Conservation (phyloP, 106 monocot genomes). For the Acorus gramineus region DNA sequence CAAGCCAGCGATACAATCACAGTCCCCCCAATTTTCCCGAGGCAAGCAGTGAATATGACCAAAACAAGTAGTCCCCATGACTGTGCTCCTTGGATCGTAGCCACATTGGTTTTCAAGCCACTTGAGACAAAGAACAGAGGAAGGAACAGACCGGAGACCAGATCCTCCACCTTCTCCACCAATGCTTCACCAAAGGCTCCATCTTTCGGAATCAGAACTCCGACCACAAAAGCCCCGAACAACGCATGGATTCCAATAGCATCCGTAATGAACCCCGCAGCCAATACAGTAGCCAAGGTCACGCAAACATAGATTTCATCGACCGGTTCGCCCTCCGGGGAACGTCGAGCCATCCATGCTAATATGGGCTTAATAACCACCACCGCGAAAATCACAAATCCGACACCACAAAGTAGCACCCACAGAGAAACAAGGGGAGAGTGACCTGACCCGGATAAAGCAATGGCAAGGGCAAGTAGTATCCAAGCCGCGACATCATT, state of each 20-base stretch:
- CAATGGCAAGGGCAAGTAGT: slow-evolving; percentile 13
- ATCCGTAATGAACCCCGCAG: slow-evolving; percentile 12
- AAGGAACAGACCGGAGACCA: slow-evolving; percentile 19
- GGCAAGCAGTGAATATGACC: slow-evolving; percentile 15
- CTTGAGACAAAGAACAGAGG: slow-evolving; percentile 31
- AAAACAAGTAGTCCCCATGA: slow-evolving; percentile 17
- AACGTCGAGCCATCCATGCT: slow-evolving; percentile 7
- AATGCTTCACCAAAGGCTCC: slow-evolving; percentile 16
- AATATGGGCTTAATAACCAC: slow-evolving; percentile 12
- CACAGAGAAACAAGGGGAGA: slow-evolving; percentile 19
- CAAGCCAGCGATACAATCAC: slow-evolving; percentile 16
- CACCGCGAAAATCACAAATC: slow-evolving; percentile 8
- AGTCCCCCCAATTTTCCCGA: slow-evolving; percentile 17
- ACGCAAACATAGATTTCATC: slow-evolving; percentile 18
- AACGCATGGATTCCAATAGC: slow-evolving; percentile 25
- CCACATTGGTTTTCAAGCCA: slow-evolving; percentile 26
- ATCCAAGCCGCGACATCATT: slow-evolving; percentile 15
- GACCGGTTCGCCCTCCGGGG: slow-evolving; percentile 20
- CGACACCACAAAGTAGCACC: slow-evolving; percentile 14
- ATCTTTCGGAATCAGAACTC: slow-evolving; percentile 25
- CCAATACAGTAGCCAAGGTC: slow-evolving; percentile 13
- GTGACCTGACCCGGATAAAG: slow-evolving; percentile 12
- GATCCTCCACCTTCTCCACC: slow-evolving; percentile 27
- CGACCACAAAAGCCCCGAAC: slow-evolving; percentile 35
- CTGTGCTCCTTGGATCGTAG: slow-evolving; percentile 12